phyloP scores from a whole-genome alignment of 2,329 filamentous ascomycete genomes.

The Aureobasidium sp. region DNA sequence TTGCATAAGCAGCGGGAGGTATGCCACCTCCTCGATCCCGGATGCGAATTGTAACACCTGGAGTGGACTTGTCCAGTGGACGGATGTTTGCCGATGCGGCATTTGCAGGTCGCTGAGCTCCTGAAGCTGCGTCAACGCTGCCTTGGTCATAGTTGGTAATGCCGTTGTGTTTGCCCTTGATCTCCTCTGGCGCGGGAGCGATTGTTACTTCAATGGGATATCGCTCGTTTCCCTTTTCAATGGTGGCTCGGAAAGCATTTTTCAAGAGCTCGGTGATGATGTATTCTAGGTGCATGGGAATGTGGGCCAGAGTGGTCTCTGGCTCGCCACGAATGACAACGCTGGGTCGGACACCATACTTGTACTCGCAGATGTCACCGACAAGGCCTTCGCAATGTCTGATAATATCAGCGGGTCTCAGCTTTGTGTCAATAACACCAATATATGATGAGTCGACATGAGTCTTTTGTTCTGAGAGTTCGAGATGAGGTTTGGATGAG shows the following conservation, averaged over 20 bases:
- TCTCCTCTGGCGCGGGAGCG: conserved; percentile 55
- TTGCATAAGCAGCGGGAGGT: conserved; percentile 67
- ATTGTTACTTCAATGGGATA: conserved; percentile 90
- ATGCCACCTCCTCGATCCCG: conserved; percentile 94
- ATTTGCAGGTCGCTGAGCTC: conserved; percentile 17
- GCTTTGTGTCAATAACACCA: conserved; percentile 86
- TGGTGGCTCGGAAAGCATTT: conserved; percentile 88
- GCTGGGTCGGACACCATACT: conserved; percentile 79
- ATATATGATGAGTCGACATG: conserved; percentile 56
- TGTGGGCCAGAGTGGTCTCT: conserved; percentile 81
- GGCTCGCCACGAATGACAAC: conserved; percentile 78
- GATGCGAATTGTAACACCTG: conserved; percentile 90
- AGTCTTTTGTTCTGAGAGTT: conserved; percentile 37
- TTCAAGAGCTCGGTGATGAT: conserved; percentile 95
- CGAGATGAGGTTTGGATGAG: conserved; percentile 61
- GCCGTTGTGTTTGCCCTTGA: conserved; percentile 14
- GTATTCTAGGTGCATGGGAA: conserved; percentile 95
- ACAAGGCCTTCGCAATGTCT: conserved; percentile 83
- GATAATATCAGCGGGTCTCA: conserved; percentile 73
- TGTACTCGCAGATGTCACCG: conserved; percentile 91
- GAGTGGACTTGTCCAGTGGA: conserved; percentile 44
- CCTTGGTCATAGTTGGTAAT: conserved; percentile 29
- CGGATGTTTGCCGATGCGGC: conserved; percentile 30
- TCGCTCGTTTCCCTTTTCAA: conserved; percentile 69
- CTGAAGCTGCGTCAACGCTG: conserved; percentile 25